A percentile compares a stretch with the other conserved stretches of the same genome.
These are phyloP conservation scores for Skeletonema grethae DNA, from an alignment of 108 stramenopile genomes.

Conservation along the genomic window DNA sequence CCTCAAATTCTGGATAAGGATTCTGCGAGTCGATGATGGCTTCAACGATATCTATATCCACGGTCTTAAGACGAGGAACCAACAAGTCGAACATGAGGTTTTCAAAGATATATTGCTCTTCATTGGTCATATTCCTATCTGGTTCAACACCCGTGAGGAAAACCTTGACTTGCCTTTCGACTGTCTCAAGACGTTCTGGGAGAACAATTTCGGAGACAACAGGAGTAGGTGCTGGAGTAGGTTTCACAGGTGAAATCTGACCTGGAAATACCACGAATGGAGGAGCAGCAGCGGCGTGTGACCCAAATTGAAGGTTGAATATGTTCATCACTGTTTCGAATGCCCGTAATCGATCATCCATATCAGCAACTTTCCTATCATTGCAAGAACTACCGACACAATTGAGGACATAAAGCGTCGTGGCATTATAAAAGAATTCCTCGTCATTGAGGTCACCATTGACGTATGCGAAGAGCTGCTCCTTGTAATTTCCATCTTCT, in stretches of 20 bases:
- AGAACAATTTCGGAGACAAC: constrained; percentile 10
- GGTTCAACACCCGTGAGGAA: constrained; percentile 40
- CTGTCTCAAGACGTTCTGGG: not conserved
- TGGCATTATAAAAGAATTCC: constrained; percentile 18
- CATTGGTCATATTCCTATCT: constrained; percentile 37
- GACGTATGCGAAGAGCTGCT: constrained; percentile 34
- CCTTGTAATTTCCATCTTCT: constrained; percentile 40
- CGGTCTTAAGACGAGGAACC: constrained; percentile 26
- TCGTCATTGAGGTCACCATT: constrained; percentile 22
- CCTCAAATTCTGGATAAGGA: constrained; percentile 22
- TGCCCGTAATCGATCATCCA: constrained; percentile 34
- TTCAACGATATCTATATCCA: constrained; percentile 19
- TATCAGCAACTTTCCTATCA: constrained; percentile 11
- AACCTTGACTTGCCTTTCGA: constrained; percentile 18
- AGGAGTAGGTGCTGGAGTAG: constrained; percentile 33
- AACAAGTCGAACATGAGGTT: constrained; percentile 37
- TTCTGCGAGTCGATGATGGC: constrained; percentile 27
- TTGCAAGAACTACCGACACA: constrained; percentile 24
- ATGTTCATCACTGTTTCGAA: constrained; percentile 46
- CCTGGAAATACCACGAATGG: constrained; percentile 41
- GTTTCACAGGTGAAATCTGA: constrained; percentile 24
- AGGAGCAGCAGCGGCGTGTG: constrained; percentile 39
- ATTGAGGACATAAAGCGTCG: constrained; percentile 38
- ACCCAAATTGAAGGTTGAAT: constrained; percentile 40
- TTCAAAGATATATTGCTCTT: constrained; percentile 34